A percentile compares a stretch with the other conserved stretches of the same genome.
Conservation (phyloP, 2,329 filamentous ascomycete species). For the Aspergillus floridensis region DNA sequence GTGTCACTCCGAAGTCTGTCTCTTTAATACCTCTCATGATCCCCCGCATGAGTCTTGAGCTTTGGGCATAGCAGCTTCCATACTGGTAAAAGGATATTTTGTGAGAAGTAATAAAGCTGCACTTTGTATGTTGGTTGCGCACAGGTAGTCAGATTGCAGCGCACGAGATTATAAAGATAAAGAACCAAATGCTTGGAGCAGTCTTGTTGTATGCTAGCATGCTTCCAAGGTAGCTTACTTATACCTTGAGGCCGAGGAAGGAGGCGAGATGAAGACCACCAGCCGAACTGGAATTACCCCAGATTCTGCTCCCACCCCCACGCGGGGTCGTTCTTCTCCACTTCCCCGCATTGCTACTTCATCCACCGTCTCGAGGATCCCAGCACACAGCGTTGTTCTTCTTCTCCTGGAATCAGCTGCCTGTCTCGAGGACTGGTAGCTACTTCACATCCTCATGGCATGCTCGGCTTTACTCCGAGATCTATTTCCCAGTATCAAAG, state of each 20-base stretch:
- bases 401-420: neutral
- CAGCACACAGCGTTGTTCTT: neutral
- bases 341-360: conserved; percentile 1
- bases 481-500: neutral
- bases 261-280: neutral
- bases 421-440: neutral
- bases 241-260: neutral
- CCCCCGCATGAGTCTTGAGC: no score
- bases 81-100: no score
- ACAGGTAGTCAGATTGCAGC: no score
- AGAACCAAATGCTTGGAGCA: no score
- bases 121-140: no score
- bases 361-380: neutral
- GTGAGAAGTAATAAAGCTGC: no score
- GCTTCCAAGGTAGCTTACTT: neutral
- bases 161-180: no score
- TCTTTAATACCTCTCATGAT: no score
- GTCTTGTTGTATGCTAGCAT: neutral
- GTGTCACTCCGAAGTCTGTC: no score
- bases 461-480: conserved; percentile 5
- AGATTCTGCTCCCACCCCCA: neutral
- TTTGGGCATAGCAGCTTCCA: no score
- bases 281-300: neutral
- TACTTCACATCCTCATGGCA: neutral
- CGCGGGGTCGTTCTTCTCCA: neutral